Evolutionary conservation across 1,284 basidiomycete genomes (phyloP).

Genomic region (Sanghuangporus sanghuang): DNA sequence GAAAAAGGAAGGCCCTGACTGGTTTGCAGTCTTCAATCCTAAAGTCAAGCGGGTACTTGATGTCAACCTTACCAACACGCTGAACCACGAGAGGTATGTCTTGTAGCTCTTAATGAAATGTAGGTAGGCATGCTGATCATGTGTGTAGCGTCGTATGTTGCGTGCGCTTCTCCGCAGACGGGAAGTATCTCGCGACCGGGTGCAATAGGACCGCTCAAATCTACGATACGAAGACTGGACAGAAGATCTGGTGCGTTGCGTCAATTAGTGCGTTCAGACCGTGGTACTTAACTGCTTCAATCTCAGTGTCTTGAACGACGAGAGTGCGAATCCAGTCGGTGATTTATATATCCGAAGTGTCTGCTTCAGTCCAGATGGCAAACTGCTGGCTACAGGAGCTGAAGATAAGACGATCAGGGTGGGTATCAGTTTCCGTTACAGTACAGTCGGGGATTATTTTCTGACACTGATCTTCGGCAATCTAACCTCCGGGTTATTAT

Average conservation of each 20-base stretch:
- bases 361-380: constrained; percentile 81
- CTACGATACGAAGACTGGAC: constrained; percentile 69
- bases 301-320: constrained; percentile 63
- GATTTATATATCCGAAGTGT: constrained; percentile 84
- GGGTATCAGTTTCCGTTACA: constrained; percentile 27
- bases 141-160: constrained; percentile 68
- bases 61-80: constrained; percentile 84
- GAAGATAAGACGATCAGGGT: constrained; percentile 83
- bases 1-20: constrained; percentile 85
- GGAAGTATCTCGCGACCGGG: constrained; percentile 73
- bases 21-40: constrained; percentile 94
- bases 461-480: too few relatives aligned
- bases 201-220: constrained; percentile 76
- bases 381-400: constrained; percentile 76
- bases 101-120: background rate
- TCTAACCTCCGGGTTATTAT: background rate
- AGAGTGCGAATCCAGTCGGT: constrained; percentile 55
- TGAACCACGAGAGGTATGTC: constrained; percentile 86
- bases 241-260: constrained; percentile 47
- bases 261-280: background rate
- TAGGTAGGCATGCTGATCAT: constrained; percentile 13
- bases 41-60: constrained; percentile 80
- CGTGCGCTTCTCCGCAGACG: constrained; percentile 79
- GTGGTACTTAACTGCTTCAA: background rate
- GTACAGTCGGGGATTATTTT: background rate